Base-by-base conservation (phyloP, 495 filamentous ascomycete species). In the Lophiotrema nucula region DNA sequence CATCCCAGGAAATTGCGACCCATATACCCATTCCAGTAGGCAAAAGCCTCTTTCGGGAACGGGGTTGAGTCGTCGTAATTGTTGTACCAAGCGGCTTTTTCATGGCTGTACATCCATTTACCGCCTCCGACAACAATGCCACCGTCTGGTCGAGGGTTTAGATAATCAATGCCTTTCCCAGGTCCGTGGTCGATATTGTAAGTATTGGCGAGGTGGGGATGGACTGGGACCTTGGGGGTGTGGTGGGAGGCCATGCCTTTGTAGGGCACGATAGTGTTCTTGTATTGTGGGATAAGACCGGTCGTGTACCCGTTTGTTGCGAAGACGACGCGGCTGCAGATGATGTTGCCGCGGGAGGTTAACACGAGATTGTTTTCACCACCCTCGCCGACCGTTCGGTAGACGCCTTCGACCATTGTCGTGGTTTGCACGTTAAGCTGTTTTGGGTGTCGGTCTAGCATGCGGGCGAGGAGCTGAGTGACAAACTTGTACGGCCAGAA, bases 261-360 rank as follows among this genome's bases (percentile, higher is more conserved):
- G 24, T 87, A 67, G 1, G 87, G 87, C 4, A 88, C 78, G 38
- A 89, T 81, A 19, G 78, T 64, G 13, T 78, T 77, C 47, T 77
- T 75, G 48, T 88, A 81, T 21, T 73, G 64, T 4, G 79, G 77
- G 31, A 79, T 73, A 11, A 90, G 69, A 15, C 71, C 74, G 2
- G 83, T 79, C 1, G 85, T 83, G 62, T 88, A 89, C 23, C 81
- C 88, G 53, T 91, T 91, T 26, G 84, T 90, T 27, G 87, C 87
- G 51, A 88, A 68, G 12, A 90, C 72, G 3, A 91, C 74, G 41
- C 77, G 79, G 19, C 56, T 53, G 0, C 84, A 76, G 5, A 37
- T 68, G 13, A 88, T 79, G 4, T 35, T 67, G 11, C 86, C 86
- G 23, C 82, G 74, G 8, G 69, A 47, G 2, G 86, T 88, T 19